Evolutionary conservation across 176 grass and related monocot species (phyloP), one percentile per base, ranked within the genome.

Genomic region (Dendrocalamus sinicus): DNA sequence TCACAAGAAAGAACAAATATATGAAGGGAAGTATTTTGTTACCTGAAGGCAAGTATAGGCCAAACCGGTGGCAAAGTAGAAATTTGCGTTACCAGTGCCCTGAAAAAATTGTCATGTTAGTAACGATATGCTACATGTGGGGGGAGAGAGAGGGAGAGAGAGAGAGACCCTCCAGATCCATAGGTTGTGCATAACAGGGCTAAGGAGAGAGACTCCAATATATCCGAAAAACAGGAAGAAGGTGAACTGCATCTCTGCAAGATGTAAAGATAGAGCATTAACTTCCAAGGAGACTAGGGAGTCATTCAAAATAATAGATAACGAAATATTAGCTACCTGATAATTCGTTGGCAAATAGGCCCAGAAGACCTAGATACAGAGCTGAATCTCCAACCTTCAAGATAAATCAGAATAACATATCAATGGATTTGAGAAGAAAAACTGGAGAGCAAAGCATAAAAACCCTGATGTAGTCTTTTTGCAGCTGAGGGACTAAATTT

Each of bases 11-110:
- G 51, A 62, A 37, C 11, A 63, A 44, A 73, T 43, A n/a, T 65
- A 80, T 39, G 30, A 70, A 62, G 62, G 16, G 30, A 26, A 61
- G 12, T 41, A 61, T 16, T 75, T 52, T 22, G 53, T 51, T 94
- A 98, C 96, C 96, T 98, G 96, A 86, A 98, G 89, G 86, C 96
- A 98, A 43, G 93, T 92, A 94, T 96, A 99, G 67, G 93, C 90
- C 70, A 96, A 83, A 58, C 96, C 90, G 0, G 96, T 99, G 20
- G 93, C 96, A 64, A 96, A 92, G 67, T 99, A 99, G 79, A 99
- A 99, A 92, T 99, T 99, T 76, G 96, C 93, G 79, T 99, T 99
- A 76, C 96, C 96, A 70, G 93, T 92, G 68, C 74, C 78, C 79
- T 70, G 79, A 7, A 54, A 81, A 70, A 35, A 70, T 37, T 40